Evolutionary conservation across 495 filamentous ascomycete species (phyloP), one percentile per base, ranked within the genome.

Genomic region (Penicillium coprophilum): DNA sequence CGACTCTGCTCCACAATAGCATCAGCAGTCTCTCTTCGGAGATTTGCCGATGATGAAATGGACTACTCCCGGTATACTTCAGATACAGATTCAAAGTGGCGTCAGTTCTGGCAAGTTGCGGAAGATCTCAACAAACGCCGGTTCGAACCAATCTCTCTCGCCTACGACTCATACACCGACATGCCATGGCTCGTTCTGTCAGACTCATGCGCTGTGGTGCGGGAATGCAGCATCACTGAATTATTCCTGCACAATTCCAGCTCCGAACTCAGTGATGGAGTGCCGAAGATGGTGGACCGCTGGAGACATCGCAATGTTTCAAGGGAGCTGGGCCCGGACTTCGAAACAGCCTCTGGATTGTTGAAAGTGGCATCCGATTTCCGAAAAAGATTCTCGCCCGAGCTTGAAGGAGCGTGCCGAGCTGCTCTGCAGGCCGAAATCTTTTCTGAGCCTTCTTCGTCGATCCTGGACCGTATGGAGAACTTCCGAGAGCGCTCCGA

Each of bases 71-170:
- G 85, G 40, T 92, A 88, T 68, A 80, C 85, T 40, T 71, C 72
- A 28, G 84, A 87, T 30, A 86, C 86, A 39, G 85, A 92, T 65
- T 76, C 85, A 9, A 92, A 97, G 64, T 98, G 94, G 95, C 84
- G 87, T 40, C 81, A 90, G 43, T 95, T 94, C 71, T 94, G 89
- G 74, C 86, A 92, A 39, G 79, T 97, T 21, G 79, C 92, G 46
- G 77, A 85, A 12, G 92, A 97, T 65, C 80, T 99, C 21, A 88
- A 99, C 64, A 91, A 87, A 57, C 85, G 89, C 56, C 81, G 92
- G 64, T 85, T 87, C 6, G 91, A 96, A 63, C 83, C 87, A 3
- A 67, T 96, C 38, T 84, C 89, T 4, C 73, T 97, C 31, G 82
- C 84, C 0, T 87, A 86, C 58, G 95, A 97, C 63, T 64, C 78